Conservation (phyloP, 2,329 filamentous ascomycete species). For the Ophiocordyceps unilateralis region DNA sequence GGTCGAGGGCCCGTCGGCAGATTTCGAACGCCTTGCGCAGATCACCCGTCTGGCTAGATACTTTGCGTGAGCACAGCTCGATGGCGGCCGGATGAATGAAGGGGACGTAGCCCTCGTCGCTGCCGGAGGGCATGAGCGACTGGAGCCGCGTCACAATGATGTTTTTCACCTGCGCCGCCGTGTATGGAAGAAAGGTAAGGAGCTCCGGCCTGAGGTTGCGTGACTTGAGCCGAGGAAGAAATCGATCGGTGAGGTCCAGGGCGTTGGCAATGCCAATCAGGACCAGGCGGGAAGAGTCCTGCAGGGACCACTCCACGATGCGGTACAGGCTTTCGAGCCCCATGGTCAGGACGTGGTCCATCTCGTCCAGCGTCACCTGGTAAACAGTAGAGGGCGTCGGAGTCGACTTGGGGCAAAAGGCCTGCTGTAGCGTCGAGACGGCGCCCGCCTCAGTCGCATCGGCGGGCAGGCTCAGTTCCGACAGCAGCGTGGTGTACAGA, state of each 20-base stretch:
- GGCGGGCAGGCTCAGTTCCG: conserved; percentile 43
- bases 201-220: conserved; percentile 81
- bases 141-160: conserved; percentile 75
- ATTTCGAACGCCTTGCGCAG: conserved; percentile 92
- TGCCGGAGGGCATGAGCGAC: conserved; percentile 45
- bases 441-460: conserved; percentile 50
- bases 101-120: conserved; percentile 45
- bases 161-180: conserved; percentile 66
- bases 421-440: conserved; percentile 46
- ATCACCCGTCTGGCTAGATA: conserved; percentile 86
- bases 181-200: conserved; percentile 86
- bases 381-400: conserved; percentile 35
- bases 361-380: conserved; percentile 83
- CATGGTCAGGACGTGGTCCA: conserved; percentile 80
- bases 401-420: conserved; percentile 50
- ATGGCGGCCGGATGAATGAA: conserved; percentile 91
- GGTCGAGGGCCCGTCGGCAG: conserved; percentile 71
- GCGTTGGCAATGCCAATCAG: conserved; percentile 93
- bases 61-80: conserved; percentile 85
- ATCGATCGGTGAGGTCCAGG: conserved; percentile 85
- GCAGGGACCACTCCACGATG: conserved; percentile 92
- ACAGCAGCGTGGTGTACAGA: conserved; percentile 63
- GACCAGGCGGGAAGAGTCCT: conserved; percentile 60
- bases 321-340: conserved; percentile 81
- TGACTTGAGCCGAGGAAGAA: conserved; percentile 81